Conservation (phyloP, 2,329 filamentous ascomycete genomes). For the Graphiopsis chlorocephala region DNA sequence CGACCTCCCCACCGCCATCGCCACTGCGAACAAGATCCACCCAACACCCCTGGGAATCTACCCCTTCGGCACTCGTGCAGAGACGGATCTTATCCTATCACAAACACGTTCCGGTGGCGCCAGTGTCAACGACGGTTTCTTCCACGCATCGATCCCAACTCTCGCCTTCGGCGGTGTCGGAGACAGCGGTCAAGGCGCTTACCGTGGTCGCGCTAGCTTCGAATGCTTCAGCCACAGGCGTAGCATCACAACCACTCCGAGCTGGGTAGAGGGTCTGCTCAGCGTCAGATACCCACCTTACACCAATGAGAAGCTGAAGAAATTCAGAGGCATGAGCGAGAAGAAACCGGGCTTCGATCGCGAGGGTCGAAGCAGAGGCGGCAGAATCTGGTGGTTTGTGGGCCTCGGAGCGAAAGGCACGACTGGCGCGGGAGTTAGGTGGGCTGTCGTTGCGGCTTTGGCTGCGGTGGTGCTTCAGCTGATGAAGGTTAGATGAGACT, state of each 20-base stretch:
- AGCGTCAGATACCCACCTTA: slow-evolving; percentile 66
- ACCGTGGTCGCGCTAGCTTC: slow-evolving; percentile 73
- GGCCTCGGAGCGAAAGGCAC: slow-evolving; percentile 31
- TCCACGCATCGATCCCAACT: slow-evolving; percentile 68
- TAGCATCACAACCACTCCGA: slow-evolving; percentile 59
- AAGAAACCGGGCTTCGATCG: slow-evolving; percentile 61
- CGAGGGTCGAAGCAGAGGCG: slow-evolving; percentile 42
- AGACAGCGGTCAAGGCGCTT: slow-evolving; percentile 69
- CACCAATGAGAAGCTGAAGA: slow-evolving; percentile 51
- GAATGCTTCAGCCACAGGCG: slow-evolving; percentile 65
- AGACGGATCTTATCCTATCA: slow-evolving; percentile 63
- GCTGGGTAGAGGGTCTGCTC: slow-evolving; percentile 66
- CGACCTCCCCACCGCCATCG: slow-evolving; percentile 80
- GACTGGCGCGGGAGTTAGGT: slow-evolving; percentile 28
- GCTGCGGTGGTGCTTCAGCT: slow-evolving; percentile 22
- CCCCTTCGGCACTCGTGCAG: slow-evolving; percentile 76
- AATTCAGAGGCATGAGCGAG: slow-evolving; percentile 50
- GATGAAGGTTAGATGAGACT: neutral
- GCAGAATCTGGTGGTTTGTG: slow-evolving; percentile 32
- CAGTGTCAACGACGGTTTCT: slow-evolving; percentile 58
- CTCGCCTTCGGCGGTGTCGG: slow-evolving; percentile 82
- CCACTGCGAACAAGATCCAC: slow-evolving; percentile 75
- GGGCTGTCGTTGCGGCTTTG: slow-evolving; percentile 27
- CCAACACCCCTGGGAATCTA: slow-evolving; percentile 81
- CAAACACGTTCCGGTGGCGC: slow-evolving; percentile 52